phyloP scores from a whole-genome alignment of 805 yeast genomes.

The Yamadazyma ubonensis region DNA sequence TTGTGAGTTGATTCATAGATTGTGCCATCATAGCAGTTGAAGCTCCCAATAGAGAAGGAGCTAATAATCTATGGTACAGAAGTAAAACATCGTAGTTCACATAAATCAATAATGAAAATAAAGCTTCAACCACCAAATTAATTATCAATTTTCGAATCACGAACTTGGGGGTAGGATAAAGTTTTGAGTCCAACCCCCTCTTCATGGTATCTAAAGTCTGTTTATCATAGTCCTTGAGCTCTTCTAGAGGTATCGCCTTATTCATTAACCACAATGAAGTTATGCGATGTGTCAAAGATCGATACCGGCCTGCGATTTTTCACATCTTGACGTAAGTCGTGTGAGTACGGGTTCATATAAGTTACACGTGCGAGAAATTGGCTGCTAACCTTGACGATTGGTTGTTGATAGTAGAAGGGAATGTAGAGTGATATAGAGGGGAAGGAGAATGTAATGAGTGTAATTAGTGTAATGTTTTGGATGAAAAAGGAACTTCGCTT shows the following conservation, averaged over 20 bases:
- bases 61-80: slow-evolving; percentile 26
- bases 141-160: slow-evolving; percentile 19
- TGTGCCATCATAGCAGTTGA: slow-evolving; percentile 44
- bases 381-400: slow-evolving; percentile 1
- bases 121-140: slow-evolving; percentile 26
- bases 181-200: slow-evolving; percentile 16
- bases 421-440: too few species aligned
- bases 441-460: not conserved
- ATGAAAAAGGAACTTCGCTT: too few species aligned
- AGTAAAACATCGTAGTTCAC: slow-evolving; percentile 27
- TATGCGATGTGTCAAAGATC: slow-evolving; percentile 2
- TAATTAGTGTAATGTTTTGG: not conserved
- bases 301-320: not conserved
- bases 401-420: too few species aligned
- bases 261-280: slow-evolving; percentile 10
- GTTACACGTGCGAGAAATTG: too few species aligned
- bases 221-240: slow-evolving; percentile 5
- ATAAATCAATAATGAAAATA: slow-evolving; percentile 27
- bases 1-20: slow-evolving; percentile 36
- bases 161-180: slow-evolving; percentile 15
- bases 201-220: slow-evolving; percentile 11
- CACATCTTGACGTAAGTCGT: slow-evolving; percentile 8
- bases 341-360: too few species aligned
- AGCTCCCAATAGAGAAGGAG: slow-evolving; percentile 39
- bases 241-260: slow-evolving; percentile 11